Base-by-base conservation (phyloP, 345 rosid genomes). In the Camelina neglecta region DNA sequence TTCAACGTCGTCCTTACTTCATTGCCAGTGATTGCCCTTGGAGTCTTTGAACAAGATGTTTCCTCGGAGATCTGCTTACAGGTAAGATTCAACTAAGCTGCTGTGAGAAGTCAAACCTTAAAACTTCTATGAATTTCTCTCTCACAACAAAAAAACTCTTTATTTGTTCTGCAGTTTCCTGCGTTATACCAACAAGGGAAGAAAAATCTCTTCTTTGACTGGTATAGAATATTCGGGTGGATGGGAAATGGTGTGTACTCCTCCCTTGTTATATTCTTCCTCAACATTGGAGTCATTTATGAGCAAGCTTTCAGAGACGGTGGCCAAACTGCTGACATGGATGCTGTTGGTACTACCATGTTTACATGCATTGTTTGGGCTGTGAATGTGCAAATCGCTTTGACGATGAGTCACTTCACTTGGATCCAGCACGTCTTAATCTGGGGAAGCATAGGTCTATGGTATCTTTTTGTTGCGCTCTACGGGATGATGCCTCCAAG, bases 21-120 rank as follows among this genome's bases (percentile, higher is more conserved):
- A 18, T 80, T 94, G 71, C 98, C 98, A 0, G 97, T 89, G 65
- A 88, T 94, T 72, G 90, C 98, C n/a, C 93, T 94, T 6, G 98
- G 98, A 77, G 97, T 92, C 76, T 94, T 94, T 49, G 98, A 94
- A 56, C 97, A 94, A 82, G 98, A 94, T 77, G 98, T 94, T 60
- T 82, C 98, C 57, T 86, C 98, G n/a, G 95, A 90, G 55, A 87
- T 92, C 72, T 94, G 97, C 86, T 86, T 94, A 75, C 97, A 92
- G 93, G 98, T 94, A 63, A 74, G 86, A 79, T 69, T 51, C 71
- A 7, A 1, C 38, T 8, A 3, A 67, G 39, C 70, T 60, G 38
- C 29, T 58, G 20, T 42, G 49, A 38, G 49, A 78, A 6, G 38
- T 42, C 29, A 65, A 62, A 60, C 39, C 51, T 44, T 35, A 23